Percentiles rank a stretch among this genome's conserved stretches.
Conservation (phyloP, 2,329 filamentous ascomycete species). For the Penicillium sp. region DNA sequence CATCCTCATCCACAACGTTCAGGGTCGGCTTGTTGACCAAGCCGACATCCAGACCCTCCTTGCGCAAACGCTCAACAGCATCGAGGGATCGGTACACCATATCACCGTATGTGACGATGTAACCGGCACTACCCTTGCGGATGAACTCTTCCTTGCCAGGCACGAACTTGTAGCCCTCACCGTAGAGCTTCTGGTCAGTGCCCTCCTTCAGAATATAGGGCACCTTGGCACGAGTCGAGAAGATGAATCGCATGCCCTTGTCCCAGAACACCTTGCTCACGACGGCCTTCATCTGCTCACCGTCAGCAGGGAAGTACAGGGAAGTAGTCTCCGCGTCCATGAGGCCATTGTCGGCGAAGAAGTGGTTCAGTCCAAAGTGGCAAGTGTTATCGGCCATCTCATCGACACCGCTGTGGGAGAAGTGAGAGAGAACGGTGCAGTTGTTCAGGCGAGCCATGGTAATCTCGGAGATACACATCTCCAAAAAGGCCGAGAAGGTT, state of each 20-base stretch:
- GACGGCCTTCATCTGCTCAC: slow-evolving; percentile 46
- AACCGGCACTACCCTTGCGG: slow-evolving; percentile 42
- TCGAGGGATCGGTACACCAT: slow-evolving; percentile 48
- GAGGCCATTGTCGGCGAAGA: slow-evolving; percentile 47
- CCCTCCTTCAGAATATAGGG: slow-evolving; percentile 45
- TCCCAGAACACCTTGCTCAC: slow-evolving; percentile 45
- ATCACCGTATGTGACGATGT: slow-evolving; percentile 45
- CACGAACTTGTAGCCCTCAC: slow-evolving; percentile 41
- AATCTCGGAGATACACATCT: slow-evolving; percentile 48
- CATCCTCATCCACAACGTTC: slow-evolving; percentile 45
- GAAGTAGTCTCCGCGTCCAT: slow-evolving; percentile 42
- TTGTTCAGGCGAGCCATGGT: slow-evolving; percentile 47
- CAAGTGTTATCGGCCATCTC: slow-evolving; percentile 50
- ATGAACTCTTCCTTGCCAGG: slow-evolving; percentile 46
- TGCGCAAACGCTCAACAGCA: slow-evolving; percentile 43
- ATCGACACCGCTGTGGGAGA: slow-evolving; percentile 47
- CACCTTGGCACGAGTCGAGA: slow-evolving; percentile 46
- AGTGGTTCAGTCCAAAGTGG: slow-evolving; percentile 48
- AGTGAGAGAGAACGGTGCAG: slow-evolving; percentile 45
- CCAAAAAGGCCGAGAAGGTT: slow-evolving; percentile 47
- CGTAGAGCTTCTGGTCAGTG: slow-evolving; percentile 41
- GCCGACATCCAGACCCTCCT: slow-evolving; percentile 43
- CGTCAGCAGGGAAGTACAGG: slow-evolving; percentile 47
- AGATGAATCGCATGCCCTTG: slow-evolving; percentile 43
- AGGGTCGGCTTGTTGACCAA: slow-evolving; percentile 47